A percentile compares a stretch with the other conserved stretches of the same genome.
Evolutionary conservation across 2,329 filamentous ascomycete genomes (phyloP).

Genomic region (Calonectria pteridis): DNA sequence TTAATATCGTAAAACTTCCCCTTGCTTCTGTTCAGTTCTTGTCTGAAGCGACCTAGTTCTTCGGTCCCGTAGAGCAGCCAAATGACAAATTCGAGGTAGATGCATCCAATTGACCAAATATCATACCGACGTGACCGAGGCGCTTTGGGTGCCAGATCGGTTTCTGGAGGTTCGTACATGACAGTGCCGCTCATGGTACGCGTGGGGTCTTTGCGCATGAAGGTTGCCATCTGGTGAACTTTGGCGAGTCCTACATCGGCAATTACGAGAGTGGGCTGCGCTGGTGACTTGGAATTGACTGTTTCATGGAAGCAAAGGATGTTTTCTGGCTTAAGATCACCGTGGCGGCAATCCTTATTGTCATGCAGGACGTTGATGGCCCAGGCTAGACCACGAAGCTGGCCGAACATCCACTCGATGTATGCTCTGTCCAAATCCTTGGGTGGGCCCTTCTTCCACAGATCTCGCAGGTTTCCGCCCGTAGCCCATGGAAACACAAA

Average conservation of each 20-base stretch:
- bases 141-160: not conserved
- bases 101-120: conserved; percentile 48
- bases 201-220: not conserved
- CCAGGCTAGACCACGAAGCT: conserved; percentile 23
- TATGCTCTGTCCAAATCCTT: not conserved
- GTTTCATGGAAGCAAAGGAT: conserved; percentile 26
- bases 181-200: not conserved
- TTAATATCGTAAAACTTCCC: not conserved
- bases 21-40: not conserved
- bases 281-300: fast-evolving
- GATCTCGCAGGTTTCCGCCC: conserved; percentile 28
- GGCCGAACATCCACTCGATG: conserved; percentile 23
- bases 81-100: conserved; percentile 45
- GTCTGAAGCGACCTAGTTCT: conserved; percentile 16
- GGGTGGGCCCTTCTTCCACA: conserved; percentile 11
- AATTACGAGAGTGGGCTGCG: not conserved
- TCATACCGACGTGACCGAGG: conserved; percentile 44
- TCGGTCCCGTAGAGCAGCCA: conserved; percentile 44
- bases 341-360: conserved; percentile 27
- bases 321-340: conserved; percentile 33
- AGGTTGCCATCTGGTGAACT: not conserved
- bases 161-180: conserved; percentile 35
- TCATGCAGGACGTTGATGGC: conserved; percentile 28
- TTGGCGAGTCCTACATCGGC: not conserved
- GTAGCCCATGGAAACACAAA: conserved; percentile 35